A percentile compares a stretch with the other conserved stretches of the same genome.
Evolutionary conservation across 2,329 filamentous ascomycete genomes (phyloP).

Genomic region (Hypoxylon sp.): DNA sequence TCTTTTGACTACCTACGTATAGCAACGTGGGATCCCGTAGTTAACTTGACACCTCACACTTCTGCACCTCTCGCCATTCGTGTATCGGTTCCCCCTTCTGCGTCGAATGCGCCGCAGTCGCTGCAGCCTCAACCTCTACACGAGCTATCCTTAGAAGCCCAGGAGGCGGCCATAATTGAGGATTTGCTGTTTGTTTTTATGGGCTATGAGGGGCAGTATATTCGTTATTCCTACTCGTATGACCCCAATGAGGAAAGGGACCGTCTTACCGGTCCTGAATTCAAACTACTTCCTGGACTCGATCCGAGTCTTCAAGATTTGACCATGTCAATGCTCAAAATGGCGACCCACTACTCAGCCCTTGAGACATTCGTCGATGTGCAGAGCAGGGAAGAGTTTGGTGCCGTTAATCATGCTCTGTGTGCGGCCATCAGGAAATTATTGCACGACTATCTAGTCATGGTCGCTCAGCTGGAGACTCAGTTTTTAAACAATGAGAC

Average conservation of each 20-base stretch:
- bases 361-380: constrained; percentile 95
- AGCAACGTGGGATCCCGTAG: constrained; percentile 83
- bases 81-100: constrained; percentile 76
- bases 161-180: constrained; percentile 89
- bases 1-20: constrained; percentile 42
- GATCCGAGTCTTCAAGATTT: constrained; percentile 93
- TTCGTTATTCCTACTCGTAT: constrained; percentile 86
- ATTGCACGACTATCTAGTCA: constrained; percentile 91
- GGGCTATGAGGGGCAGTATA: constrained; percentile 98
- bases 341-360: constrained; percentile 93
- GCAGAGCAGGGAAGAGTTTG: constrained; percentile 92
- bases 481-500: constrained; percentile 89
- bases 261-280: constrained; percentile 83
- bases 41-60: constrained; percentile 75
- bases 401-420: constrained; percentile 93
- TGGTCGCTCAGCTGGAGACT: constrained; percentile 93
- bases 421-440: constrained; percentile 95
- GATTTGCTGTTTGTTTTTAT: constrained; percentile 96
- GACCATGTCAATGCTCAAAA: constrained; percentile 88
- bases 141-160: constrained; percentile 80
- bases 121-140: constrained; percentile 77
- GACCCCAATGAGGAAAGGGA: constrained; percentile 89
- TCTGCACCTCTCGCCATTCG: constrained; percentile 65
- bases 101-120: constrained; percentile 77
- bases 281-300: constrained; percentile 83